A percentile compares a stretch with the other conserved stretches of the same genome.
These are phyloP conservation scores for Penicillium samsonianum DNA, from an alignment of 495 filamentous ascomycete genomes.

Conservation along the genomic window DNA sequence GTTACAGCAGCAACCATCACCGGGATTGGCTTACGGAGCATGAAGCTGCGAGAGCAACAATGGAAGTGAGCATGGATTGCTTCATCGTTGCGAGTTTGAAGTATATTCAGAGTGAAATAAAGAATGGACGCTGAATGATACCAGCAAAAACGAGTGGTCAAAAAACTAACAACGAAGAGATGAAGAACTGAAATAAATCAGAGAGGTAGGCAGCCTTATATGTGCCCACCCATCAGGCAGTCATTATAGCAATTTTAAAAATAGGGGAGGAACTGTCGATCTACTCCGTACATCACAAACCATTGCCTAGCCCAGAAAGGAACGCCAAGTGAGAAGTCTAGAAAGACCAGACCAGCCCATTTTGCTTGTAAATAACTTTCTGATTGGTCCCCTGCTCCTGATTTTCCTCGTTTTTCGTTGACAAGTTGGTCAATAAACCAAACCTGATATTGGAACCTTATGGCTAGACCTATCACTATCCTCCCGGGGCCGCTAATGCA, in stretches of 20 bases:
- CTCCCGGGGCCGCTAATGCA: not conserved
- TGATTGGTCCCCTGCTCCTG: not conserved
- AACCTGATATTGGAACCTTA: not conserved
- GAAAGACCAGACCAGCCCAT: slow-evolving; percentile 9
- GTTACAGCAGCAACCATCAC: not conserved
- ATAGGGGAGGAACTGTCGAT: slow-evolving; percentile 7
- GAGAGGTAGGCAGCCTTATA: slow-evolving; percentile 1
- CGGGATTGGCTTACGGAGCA: slow-evolving; percentile 11
- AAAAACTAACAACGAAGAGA: slow-evolving; percentile 5
- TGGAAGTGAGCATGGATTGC: slow-evolving; percentile 30
- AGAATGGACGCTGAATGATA: slow-evolving; percentile 12
- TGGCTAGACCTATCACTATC: not conserved
- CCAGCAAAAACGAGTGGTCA: slow-evolving; percentile 5
- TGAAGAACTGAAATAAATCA: not conserved
- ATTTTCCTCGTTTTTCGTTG: not conserved
- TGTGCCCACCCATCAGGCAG: not conserved
- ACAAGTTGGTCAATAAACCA: slow-evolving; percentile 2
- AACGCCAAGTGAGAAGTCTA: not conserved
- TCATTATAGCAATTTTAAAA: not conserved
- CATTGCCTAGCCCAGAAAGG: not conserved
- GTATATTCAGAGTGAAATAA: not conserved
- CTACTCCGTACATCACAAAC: not conserved
- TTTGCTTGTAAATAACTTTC: not conserved
- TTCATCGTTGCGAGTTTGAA: slow-evolving; percentile 29
- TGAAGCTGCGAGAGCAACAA: slow-evolving; percentile 31